phyloP scores from a whole-genome alignment of 2,329 filamentous ascomycete species.

The Fusarium circinatum region DNA sequence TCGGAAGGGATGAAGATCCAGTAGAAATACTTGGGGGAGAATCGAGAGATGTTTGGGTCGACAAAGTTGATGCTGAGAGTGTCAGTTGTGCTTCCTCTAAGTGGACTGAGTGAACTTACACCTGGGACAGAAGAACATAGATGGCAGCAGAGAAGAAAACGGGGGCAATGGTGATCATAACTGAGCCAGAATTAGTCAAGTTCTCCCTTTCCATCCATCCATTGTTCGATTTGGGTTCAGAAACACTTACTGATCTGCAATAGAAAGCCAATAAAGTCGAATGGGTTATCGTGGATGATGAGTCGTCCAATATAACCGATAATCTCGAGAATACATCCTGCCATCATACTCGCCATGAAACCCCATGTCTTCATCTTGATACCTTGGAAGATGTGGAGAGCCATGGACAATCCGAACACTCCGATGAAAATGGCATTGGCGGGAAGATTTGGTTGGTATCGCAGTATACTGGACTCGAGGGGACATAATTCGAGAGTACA shows the following conservation, averaged over 20 bases:
- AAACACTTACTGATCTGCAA: constrained; percentile 68
- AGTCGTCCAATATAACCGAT: constrained; percentile 70
- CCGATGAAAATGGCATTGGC: constrained; percentile 36
- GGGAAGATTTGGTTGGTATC: constrained; percentile 36
- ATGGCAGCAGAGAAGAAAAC: constrained; percentile 46
- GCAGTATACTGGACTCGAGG: constrained; percentile 38
- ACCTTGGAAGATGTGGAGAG: constrained; percentile 36
- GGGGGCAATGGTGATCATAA: constrained; percentile 48
- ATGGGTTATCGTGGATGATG: constrained; percentile 65
- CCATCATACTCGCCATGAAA: constrained; percentile 60
- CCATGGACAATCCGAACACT: constrained; percentile 33
- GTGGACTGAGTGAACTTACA: constrained; percentile 28
- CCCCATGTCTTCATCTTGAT: constrained; percentile 44
- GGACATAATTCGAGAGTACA: constrained; percentile 41
- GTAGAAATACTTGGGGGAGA: constrained; percentile 37
- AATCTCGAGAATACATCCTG: constrained; percentile 66
- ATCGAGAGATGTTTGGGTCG: constrained; percentile 38
- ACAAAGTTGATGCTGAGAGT: constrained; percentile 34
- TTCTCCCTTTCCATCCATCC: neutral
- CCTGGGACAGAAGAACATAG: constrained; percentile 44
- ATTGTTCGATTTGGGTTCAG: neutral
- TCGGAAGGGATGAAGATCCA: constrained; percentile 56
- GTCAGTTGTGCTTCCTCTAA: neutral
- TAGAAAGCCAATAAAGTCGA: constrained; percentile 66
- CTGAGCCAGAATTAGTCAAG: constrained; percentile 29